Evolutionary conservation across 371 early-diverging fungal species (phyloP).

Genomic region (Mucor plumbeus): DNA sequence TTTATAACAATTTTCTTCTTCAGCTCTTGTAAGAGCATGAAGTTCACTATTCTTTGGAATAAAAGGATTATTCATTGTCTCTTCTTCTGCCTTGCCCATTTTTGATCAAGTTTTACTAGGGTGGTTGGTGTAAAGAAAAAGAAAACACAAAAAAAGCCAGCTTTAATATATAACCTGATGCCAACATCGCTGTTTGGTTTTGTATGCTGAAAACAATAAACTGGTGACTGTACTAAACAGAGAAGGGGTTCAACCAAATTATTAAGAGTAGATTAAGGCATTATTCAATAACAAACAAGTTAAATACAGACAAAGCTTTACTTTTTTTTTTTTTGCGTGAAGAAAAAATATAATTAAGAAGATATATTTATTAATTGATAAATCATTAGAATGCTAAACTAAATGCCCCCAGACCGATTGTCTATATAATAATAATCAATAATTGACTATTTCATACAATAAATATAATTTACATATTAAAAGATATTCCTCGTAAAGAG

Average conservation of each 20-base stretch:
- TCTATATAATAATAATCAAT: too few species aligned
- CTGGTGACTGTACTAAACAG: not conserved
- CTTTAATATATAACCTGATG: not conserved
- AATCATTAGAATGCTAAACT: too few species aligned
- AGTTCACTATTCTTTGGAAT: conserved; percentile 36
- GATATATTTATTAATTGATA: too few species aligned
- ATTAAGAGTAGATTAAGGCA: too few species aligned
- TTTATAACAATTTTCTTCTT: conserved; percentile 67
- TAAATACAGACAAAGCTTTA: too few species aligned
- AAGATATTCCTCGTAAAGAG: too few species aligned
- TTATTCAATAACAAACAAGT: too few species aligned
- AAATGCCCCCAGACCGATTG: too few species aligned
- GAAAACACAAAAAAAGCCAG: not conserved
- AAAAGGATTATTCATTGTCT: conserved; percentile 46
- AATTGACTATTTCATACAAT: too few species aligned
- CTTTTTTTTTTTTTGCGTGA: too few species aligned
- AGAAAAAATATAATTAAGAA: too few species aligned
- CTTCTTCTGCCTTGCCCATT: conserved; percentile 51
- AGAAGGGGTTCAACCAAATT: not conserved
- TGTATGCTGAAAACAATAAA: not conserved
- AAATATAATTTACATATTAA: too few species aligned
- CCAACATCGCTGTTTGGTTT: conserved; percentile 1
- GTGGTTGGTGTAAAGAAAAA: conserved; percentile 1
- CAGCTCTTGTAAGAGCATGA: conserved; percentile 65
- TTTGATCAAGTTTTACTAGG: conserved; percentile 7